Percentiles rank a stretch among this genome's conserved stretches.
These are phyloP conservation scores for Hypocrella siamensis DNA, from an alignment of 2,329 filamentous ascomycete species.

Conservation along the genomic window DNA sequence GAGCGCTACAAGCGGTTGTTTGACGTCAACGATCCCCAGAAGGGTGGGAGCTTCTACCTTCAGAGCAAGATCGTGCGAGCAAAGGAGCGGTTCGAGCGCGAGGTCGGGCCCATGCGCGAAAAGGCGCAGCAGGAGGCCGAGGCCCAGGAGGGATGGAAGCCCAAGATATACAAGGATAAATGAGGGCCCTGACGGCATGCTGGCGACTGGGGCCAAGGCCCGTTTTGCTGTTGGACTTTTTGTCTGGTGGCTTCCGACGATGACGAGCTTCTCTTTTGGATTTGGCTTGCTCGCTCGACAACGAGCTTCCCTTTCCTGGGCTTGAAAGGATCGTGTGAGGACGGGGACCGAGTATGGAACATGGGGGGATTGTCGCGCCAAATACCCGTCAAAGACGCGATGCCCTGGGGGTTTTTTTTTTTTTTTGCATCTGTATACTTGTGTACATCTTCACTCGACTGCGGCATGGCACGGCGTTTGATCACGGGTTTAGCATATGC, in stretches of 20 bases:
- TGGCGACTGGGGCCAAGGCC: not conserved
- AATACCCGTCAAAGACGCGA: not conserved
- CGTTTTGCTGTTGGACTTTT: not conserved
- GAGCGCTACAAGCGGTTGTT: constrained; percentile 89
- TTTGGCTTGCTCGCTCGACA: too few species aligned
- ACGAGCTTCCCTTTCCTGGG: too few species aligned
- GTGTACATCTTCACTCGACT: constrained; percentile 39
- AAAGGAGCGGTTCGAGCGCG: constrained; percentile 79
- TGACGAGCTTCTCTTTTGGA: too few species aligned
- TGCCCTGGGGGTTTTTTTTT: constrained; percentile 2
- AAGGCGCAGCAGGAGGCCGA: constrained; percentile 63
- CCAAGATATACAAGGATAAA: constrained; percentile 85
- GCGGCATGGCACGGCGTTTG: constrained; percentile 36
- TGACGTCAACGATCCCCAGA: constrained; percentile 85
- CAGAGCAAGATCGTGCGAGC: constrained; percentile 93
- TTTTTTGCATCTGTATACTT: constrained; percentile 8
- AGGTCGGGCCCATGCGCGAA: constrained; percentile 58
- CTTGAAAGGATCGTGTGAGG: too few species aligned
- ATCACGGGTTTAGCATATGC: not conserved
- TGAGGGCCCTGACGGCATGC: too few species aligned
- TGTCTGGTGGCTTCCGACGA: too few species aligned
- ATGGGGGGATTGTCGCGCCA: too few species aligned
- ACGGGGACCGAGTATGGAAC: too few species aligned
- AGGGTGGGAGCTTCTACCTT: constrained; percentile 93
- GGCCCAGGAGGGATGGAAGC: constrained; percentile 75